Evolutionary conservation across 306 rosid species (phyloP).

Genomic region (Trifolium dubium): DNA sequence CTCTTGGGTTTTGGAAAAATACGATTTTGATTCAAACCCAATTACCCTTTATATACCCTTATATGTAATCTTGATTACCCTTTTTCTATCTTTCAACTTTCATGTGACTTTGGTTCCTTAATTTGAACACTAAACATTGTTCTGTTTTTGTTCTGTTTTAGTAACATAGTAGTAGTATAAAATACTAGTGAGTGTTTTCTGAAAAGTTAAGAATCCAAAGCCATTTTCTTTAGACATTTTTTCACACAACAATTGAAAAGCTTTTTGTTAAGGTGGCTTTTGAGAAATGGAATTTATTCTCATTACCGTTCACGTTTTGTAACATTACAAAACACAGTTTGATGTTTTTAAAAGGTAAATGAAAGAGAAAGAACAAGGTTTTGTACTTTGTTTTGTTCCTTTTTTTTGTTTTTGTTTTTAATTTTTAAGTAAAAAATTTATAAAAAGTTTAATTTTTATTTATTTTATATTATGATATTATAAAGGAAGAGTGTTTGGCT

Average conservation of each 20-base stretch:
- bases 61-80: conserved; percentile 42
- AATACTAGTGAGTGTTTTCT: conserved; percentile 49
- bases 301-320: conserved; percentile 60
- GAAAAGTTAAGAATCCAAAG: conserved; percentile 94
- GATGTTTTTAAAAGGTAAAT: conserved; percentile 50
- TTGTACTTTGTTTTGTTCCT: conserved; percentile 21
- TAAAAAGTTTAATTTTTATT: neutral
- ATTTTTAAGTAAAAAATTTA: neutral
- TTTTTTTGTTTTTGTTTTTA: conserved; percentile 14
- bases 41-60: conserved; percentile 20
- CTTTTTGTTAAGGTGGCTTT: conserved; percentile 54
- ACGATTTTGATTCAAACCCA: conserved; percentile 50
- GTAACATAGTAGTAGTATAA: conserved; percentile 38
- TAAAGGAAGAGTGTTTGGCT: conserved; percentile 61
- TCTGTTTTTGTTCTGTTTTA: conserved; percentile 40
- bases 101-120: conserved; percentile 41
- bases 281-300: conserved; percentile 53
- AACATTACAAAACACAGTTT: conserved; percentile 44
- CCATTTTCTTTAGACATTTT: conserved; percentile 36
- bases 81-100: conserved; percentile 31
- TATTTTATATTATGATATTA: conserved; percentile 26
- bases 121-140: conserved; percentile 41
- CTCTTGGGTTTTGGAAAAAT: conserved; percentile 41
- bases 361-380: conserved; percentile 47
- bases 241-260: neutral